Percentiles rank a stretch among this genome's conserved stretches.
Conservation (phyloP, 2,329 filamentous ascomycete species). For the Talaromyces sp. region DNA sequence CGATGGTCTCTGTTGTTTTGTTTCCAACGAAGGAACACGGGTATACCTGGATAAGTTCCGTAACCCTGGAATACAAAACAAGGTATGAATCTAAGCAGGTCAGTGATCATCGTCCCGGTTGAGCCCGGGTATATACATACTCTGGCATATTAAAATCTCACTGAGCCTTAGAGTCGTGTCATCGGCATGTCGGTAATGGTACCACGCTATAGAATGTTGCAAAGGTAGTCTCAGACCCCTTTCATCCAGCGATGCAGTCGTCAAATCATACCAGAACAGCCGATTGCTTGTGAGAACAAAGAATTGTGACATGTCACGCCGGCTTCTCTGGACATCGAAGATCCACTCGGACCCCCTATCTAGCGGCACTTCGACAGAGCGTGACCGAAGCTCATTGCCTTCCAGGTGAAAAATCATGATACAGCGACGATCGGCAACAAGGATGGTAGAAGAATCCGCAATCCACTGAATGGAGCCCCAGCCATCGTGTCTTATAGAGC, state of each 20-base stretch:
- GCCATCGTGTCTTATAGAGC: slow-evolving; percentile 39
- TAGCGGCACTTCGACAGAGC: slow-evolving; percentile 41
- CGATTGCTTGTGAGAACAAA: slow-evolving; percentile 59
- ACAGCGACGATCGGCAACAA: slow-evolving; percentile 56
- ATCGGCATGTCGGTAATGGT: slow-evolving; percentile 57
- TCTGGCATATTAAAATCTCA: slow-evolving; percentile 33
- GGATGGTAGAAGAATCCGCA: slow-evolving; percentile 42
- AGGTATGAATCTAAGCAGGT: slow-evolving; percentile 38
- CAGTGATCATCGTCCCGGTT: slow-evolving; percentile 3
- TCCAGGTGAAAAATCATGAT: slow-evolving; percentile 41
- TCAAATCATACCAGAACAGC: slow-evolving; percentile 50
- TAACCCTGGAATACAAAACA: slow-evolving; percentile 45
- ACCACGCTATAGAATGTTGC: slow-evolving; percentile 49
- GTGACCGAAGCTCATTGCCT: slow-evolving; percentile 27
- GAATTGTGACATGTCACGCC: slow-evolving; percentile 45
- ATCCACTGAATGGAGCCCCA: slow-evolving; percentile 50
- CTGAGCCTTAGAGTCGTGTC: slow-evolving; percentile 54
- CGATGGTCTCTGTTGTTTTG: slow-evolving; percentile 22
- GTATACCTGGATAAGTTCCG: slow-evolving; percentile 36
- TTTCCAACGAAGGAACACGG: slow-evolving; percentile 31
- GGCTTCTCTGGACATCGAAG: slow-evolving; percentile 54
- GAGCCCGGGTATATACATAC: slow-evolving; percentile 26
- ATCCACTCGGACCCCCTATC: slow-evolving; percentile 54
- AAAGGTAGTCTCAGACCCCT: slow-evolving; percentile 32
- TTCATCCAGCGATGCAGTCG: slow-evolving; percentile 23